These are phyloP conservation scores for Eucalyptus lansdowneana DNA, from an alignment of 345 rosid genomes.

Conservation along the genomic window DNA sequence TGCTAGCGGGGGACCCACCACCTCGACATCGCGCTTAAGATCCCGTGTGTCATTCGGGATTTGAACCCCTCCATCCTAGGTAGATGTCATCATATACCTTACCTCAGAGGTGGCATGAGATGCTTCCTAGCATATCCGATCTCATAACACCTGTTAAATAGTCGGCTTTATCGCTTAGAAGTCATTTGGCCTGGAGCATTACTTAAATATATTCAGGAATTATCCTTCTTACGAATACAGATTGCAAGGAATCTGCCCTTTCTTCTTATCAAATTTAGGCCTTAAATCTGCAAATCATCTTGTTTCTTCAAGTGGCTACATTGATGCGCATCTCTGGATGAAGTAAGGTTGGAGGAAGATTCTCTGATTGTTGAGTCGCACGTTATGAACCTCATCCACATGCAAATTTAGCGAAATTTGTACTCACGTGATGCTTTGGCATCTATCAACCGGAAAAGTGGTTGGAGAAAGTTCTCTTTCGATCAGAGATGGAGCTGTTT, in stretches of 20 bases:
- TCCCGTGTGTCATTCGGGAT: no score
- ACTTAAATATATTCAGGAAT: not conserved
- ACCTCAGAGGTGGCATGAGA: not conserved
- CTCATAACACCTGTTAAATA: not conserved
- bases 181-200: not conserved
- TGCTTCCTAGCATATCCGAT: not conserved
- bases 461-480: not conserved
- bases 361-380: not conserved
- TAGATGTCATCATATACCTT: not conserved
- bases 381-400: not conserved
- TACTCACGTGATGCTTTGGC: not conserved
- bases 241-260: not conserved
- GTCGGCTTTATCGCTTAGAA: not conserved
- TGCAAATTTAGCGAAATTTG: not conserved
- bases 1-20: no score
- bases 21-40: no score
- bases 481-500: not conserved
- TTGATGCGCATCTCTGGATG: not conserved
- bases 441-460: not conserved
- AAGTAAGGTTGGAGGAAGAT: not conserved
- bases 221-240: not conserved
- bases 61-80: no score
- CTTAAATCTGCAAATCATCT: not conserved
- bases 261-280: not conserved
- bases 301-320: not conserved